Conservation (phyloP, 352 stramenopile genomes). For the Globisporangium spiculum region DNA sequence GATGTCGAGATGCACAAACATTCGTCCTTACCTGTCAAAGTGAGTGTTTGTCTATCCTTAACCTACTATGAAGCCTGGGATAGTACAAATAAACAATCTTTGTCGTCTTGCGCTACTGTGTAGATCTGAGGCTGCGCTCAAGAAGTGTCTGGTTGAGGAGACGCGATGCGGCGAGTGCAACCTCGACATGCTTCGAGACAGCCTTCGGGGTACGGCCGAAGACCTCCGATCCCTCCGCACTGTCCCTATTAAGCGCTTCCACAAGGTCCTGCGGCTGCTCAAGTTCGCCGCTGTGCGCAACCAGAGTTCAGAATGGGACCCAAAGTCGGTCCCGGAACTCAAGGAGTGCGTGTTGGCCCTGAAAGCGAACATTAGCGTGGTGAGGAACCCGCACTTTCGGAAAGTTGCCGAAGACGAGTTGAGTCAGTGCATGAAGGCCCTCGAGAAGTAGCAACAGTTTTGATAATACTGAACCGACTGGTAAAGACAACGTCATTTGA, state of each 20-base stretch:
- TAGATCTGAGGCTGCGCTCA: background rate
- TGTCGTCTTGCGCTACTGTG: background rate
- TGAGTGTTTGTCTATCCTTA: background rate
- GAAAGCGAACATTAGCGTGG: background rate
- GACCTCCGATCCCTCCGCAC: background rate
- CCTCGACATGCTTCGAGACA: background rate
- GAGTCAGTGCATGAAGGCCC: background rate
- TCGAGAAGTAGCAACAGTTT: background rate
- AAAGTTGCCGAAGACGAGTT: background rate
- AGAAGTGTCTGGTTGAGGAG: background rate
- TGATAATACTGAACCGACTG: too few relatives aligned
- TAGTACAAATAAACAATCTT: background rate
- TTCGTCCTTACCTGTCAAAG: background rate
- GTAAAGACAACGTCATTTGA: too few relatives aligned
- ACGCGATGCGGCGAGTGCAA: background rate
- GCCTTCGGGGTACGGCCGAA: background rate
- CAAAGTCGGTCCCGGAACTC: background rate
- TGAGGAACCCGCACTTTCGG: background rate
- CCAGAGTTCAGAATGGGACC: constrained; percentile 2
- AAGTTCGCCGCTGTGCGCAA: constrained; percentile 2
- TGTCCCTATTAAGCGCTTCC: background rate
- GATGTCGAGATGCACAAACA: background rate
- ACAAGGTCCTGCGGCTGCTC: background rate
- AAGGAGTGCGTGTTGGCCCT: background rate
- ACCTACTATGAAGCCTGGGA: background rate